phyloP scores from a whole-genome alignment of 495 filamentous ascomycete genomes.

The Chaetomium cochliodes region DNA sequence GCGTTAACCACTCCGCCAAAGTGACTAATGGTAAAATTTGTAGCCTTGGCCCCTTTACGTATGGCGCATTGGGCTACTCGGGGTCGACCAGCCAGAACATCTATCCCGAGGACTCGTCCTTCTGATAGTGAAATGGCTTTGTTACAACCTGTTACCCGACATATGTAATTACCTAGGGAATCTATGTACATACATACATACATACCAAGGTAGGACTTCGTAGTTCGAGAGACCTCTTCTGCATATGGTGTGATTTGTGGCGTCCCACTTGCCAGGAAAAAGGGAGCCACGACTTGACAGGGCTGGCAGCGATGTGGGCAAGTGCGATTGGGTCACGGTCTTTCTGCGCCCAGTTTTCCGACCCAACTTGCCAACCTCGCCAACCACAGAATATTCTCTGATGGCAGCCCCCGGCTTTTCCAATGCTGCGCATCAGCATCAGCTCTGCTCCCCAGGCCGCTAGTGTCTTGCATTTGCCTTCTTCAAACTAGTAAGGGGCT shows the following conservation, averaged over 20 bases:
- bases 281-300: background rate
- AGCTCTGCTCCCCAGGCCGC: too few species aligned
- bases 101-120: too few species aligned
- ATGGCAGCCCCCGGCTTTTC: background rate
- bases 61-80: too few species aligned
- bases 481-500: too few species aligned
- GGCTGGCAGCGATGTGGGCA: background rate
- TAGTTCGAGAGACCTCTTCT: too few species aligned
- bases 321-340: conserved; percentile 3
- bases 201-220: too few species aligned
- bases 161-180: too few species aligned
- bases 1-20: conserved; percentile 38
- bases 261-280: background rate
- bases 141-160: too few species aligned
- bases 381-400: background rate
- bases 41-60: background rate
- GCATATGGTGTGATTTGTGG: background rate
- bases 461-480: too few species aligned
- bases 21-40: conserved; percentile 16
- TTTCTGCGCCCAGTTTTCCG: background rate
- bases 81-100: too few species aligned
- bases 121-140: background rate
- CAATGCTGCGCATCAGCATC: background rate
- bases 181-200: too few species aligned
- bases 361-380: too few species aligned